Conservation (phyloP, 2,329 filamentous ascomycete genomes). For the Penicillium psychrosexuale region DNA sequence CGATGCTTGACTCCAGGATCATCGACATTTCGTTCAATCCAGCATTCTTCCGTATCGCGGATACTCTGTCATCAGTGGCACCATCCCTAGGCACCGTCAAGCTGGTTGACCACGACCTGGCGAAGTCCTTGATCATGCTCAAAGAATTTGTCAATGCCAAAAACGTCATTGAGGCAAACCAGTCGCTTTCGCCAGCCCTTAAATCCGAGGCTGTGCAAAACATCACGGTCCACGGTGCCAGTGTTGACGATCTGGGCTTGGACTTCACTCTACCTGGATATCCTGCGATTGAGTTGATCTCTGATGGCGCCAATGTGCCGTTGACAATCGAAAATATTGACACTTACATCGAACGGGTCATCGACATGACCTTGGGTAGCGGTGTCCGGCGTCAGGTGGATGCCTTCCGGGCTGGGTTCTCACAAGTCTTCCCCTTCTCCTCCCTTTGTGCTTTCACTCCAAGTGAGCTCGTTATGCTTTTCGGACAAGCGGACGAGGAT, state of each 20-base stretch:
- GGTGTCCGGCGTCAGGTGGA: constrained; percentile 87
- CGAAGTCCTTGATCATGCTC: constrained; percentile 78
- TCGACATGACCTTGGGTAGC: constrained; percentile 85
- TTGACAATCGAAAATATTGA: constrained; percentile 93
- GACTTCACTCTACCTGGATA: constrained; percentile 96
- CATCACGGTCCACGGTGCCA: constrained; percentile 71
- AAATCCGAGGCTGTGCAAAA: constrained; percentile 68
- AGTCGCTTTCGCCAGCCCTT: constrained; percentile 61
- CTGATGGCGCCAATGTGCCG: constrained; percentile 67
- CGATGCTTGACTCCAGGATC: constrained; percentile 97
- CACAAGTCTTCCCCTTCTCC: constrained; percentile 92
- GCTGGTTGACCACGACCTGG: constrained; percentile 80
- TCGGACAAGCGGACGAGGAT: constrained; percentile 89
- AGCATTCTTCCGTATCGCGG: constrained; percentile 92
- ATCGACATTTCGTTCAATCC: constrained; percentile 97
- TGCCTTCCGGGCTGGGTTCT: constrained; percentile 87
- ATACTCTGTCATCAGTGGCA: constrained; percentile 63
- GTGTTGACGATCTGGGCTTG: constrained; percentile 80
- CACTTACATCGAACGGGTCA: constrained; percentile 79
- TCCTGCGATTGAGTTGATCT: constrained; percentile 75
- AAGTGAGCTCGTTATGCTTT: constrained; percentile 89
- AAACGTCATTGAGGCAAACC: constrained; percentile 74
- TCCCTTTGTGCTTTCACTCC: constrained; percentile 92
- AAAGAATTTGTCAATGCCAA: constrained; percentile 84
- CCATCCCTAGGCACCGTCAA: constrained; percentile 88